phyloP scores from a whole-genome alignment of 768 basidiomycete species.

The Lentinula edodes region DNA sequence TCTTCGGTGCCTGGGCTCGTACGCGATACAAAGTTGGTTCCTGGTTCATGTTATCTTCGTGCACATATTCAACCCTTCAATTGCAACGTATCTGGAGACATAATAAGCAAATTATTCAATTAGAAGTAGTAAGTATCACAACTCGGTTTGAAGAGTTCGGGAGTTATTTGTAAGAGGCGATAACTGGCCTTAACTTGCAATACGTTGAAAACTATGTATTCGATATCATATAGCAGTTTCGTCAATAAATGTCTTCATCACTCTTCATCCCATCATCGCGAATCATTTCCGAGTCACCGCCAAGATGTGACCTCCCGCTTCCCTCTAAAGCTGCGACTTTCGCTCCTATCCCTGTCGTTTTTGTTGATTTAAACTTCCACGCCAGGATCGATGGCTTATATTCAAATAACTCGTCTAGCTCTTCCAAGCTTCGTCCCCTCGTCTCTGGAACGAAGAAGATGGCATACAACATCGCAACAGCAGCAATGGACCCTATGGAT shows the following conservation, averaged over 20 bases:
- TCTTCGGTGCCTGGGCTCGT: background rate
- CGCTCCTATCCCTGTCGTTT: constrained; percentile 3
- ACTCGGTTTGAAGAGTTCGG: too few species aligned
- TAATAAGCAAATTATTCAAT: too few species aligned
- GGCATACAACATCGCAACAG: constrained; percentile 3
- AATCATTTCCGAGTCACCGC: background rate
- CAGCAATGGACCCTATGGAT: constrained; percentile 2
- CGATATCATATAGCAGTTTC: background rate
- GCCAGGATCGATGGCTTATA: background rate
- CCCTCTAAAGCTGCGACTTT: constrained; percentile 2
- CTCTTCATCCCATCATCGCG: background rate
- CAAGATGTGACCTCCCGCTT: background rate
- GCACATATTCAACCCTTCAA: too few species aligned
- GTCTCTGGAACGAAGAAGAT: constrained; percentile 7
- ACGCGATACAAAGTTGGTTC: too few species aligned
- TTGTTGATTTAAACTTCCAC: constrained; percentile 3
- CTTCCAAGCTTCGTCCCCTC: constrained; percentile 2
- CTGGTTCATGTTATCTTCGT: too few species aligned
- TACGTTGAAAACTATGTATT: too few species aligned
- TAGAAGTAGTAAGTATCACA: too few species aligned
- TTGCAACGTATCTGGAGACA: too few species aligned
- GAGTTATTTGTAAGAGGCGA: too few species aligned
- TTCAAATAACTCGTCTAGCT: constrained; percentile 5
- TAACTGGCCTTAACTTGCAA: too few species aligned
- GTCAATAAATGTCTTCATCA: background rate